A percentile compares a stretch with the other conserved stretches of the same genome.
These are phyloP conservation scores for Cladorrhinum sp. DNA, from an alignment of 2,329 filamentous ascomycete genomes.

Conservation along the genomic window DNA sequence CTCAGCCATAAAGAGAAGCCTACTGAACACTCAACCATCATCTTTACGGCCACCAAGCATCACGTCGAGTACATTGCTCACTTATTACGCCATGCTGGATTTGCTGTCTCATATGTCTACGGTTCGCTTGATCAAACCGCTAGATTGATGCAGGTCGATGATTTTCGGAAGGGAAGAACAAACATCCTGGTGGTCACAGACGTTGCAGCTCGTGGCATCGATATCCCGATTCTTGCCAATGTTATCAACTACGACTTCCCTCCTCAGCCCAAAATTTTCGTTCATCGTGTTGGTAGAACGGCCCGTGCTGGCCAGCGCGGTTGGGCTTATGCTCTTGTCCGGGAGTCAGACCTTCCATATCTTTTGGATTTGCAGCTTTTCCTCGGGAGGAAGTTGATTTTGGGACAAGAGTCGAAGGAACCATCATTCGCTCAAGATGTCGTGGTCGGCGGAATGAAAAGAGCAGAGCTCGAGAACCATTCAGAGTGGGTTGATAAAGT, in stretches of 20 bases:
- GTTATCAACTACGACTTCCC: slow-evolving; percentile 99
- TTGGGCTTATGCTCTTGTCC: slow-evolving; percentile 92
- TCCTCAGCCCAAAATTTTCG: slow-evolving; percentile 92
- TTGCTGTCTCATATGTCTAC: slow-evolving; percentile 90
- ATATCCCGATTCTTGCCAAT: slow-evolving; percentile 93
- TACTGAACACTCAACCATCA: slow-evolving; percentile 86
- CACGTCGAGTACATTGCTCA: slow-evolving; percentile 90
- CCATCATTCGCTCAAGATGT: slow-evolving; percentile 79
- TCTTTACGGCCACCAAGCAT: slow-evolving; percentile 94
- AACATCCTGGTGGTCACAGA: slow-evolving; percentile 96
- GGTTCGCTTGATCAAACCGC: slow-evolving; percentile 93
- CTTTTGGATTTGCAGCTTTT: slow-evolving; percentile 92
- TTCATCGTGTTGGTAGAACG: slow-evolving; percentile 93
- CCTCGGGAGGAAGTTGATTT: slow-evolving; percentile 75
- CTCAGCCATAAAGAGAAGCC: slow-evolving; percentile 64
- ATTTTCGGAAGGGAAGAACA: slow-evolving; percentile 78
- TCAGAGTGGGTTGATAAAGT: slow-evolving; percentile 83
- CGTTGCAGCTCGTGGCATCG: slow-evolving; percentile 93
- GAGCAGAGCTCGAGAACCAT: slow-evolving; percentile 69
- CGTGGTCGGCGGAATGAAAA: slow-evolving; percentile 71
- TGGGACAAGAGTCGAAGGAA: slow-evolving; percentile 64
- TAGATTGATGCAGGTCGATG: slow-evolving; percentile 85
- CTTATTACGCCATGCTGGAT: slow-evolving; percentile 77
- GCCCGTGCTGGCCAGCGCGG: slow-evolving; percentile 88
- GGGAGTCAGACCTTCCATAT: slow-evolving; percentile 86